These are phyloP conservation scores for Bruguiera hainesii DNA, from an alignment of 441 rosid species.

Conservation along the genomic window DNA sequence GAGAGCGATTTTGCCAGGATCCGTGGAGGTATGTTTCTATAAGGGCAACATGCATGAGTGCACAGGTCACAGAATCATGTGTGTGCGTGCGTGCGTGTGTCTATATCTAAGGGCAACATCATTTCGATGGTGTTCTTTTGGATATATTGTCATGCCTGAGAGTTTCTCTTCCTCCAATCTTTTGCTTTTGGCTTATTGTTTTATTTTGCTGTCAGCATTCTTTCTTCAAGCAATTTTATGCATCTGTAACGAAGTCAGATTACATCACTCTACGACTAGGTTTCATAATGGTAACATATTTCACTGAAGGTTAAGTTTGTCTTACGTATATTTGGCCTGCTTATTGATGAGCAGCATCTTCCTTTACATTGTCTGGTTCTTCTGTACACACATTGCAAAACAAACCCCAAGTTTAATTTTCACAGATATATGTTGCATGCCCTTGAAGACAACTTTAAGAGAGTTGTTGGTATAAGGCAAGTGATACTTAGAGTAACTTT, in stretches of 20 bases:
- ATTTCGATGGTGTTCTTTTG: no score
- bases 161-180: neutral
- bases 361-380: neutral
- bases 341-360: neutral
- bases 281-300: conserved; percentile 37
- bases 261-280: neutral
- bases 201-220: neutral
- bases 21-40: no score
- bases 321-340: neutral
- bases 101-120: neutral
- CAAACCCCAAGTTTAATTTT: conserved; percentile 76
- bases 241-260: neutral
- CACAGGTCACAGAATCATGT: no score
- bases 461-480: conserved; percentile 91
- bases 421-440: conserved; percentile 84
- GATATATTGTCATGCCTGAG: no score
- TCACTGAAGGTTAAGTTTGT: no score
- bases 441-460: conserved; percentile 88
- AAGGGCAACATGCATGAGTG: no score
- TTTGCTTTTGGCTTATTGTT: neutral
- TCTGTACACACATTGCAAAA: conserved; percentile 65
- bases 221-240: conserved; percentile 1
- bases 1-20: no score
- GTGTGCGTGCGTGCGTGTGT: no score
- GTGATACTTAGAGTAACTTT: conserved; percentile 18